phyloP scores from a whole-genome alignment of 257 asterid species.

The Solanum appendiculatum region DNA sequence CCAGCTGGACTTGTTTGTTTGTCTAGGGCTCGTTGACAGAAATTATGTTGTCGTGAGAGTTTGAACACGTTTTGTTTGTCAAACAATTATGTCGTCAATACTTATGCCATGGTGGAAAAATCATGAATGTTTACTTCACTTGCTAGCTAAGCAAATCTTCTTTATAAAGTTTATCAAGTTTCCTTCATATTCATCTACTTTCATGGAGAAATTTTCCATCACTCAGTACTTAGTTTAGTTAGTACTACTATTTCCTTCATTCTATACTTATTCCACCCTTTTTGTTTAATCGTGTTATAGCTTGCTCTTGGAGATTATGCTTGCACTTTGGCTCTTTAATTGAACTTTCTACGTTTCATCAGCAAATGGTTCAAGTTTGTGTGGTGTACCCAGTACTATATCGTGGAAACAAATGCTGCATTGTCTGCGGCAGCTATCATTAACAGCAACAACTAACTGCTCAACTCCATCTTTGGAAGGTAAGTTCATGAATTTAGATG shows the following conservation, averaged over 20 bases:
- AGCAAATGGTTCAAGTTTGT: conserved; percentile 19
- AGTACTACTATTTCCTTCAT: background rate
- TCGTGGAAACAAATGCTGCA: conserved; percentile 39
- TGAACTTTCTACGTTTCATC: conserved; percentile 4
- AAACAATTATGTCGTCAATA: background rate
- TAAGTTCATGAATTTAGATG: conserved; percentile 10
- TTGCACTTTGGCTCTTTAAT: background rate
- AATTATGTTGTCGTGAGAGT: background rate
- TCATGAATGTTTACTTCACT: background rate
- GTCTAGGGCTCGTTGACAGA: background rate
- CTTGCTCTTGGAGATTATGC: background rate
- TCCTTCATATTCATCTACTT: background rate
- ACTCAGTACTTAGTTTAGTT: background rate
- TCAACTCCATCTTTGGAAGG: conserved; percentile 65
- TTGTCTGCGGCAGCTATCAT: conserved; percentile 35
- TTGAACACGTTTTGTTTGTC: background rate
- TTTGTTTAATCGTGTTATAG: background rate
- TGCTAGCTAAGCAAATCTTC: background rate
- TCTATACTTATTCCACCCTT: background rate
- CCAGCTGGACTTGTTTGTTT: background rate
- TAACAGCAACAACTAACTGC: conserved; percentile 23
- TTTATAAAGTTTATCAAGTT: background rate
- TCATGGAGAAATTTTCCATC: background rate
- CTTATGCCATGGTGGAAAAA: background rate
- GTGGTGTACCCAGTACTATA: conserved; percentile 5